Conservation (phyloP, 225 moss, liverwort and hornwort species). For the Bryoerythrophyllum caledonicum region DNA sequence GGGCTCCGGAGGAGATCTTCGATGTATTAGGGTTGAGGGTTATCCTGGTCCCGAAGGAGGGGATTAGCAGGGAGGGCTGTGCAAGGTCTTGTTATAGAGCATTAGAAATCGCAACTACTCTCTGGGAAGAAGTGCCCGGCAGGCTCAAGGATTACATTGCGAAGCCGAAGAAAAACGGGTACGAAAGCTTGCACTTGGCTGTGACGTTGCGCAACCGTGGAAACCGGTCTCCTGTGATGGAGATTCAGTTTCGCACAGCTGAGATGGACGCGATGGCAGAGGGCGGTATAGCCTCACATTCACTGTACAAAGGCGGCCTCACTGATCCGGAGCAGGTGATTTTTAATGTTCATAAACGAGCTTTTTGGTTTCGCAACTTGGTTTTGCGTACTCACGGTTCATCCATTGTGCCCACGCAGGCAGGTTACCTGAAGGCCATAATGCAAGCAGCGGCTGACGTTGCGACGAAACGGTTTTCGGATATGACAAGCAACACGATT, state of each 20-base stretch:
- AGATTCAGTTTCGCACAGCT: slow-evolving; percentile 85
- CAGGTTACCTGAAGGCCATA: slow-evolving; percentile 50
- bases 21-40: slow-evolving; percentile 85
- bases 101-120: slow-evolving; percentile 57
- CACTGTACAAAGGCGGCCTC: slow-evolving; percentile 83
- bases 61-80: slow-evolving; percentile 45
- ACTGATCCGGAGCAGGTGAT: slow-evolving; percentile 90
- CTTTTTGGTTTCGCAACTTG: background rate
- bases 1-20: slow-evolving; percentile 84
- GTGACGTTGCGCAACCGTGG: slow-evolving; percentile 59
- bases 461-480: slow-evolving; percentile 66
- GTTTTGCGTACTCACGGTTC: slow-evolving; percentile 1
- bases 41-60: slow-evolving; percentile 61
- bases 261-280: slow-evolving; percentile 86
- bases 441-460: slow-evolving; percentile 68
- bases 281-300: slow-evolving; percentile 87
- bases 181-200: slow-evolving; percentile 80
- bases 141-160: slow-evolving; percentile 87
- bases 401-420: slow-evolving; percentile 30
- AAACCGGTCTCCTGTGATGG: slow-evolving; percentile 73
- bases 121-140: slow-evolving; percentile 73
- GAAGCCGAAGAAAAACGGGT: slow-evolving; percentile 83
- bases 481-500: slow-evolving; percentile 61
- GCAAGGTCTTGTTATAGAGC: slow-evolving; percentile 75
- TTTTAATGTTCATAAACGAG: background rate